Evolutionary conservation across 352 stramenopile genomes (phyloP).

Genomic region (Saprolegnia diclina): DNA sequence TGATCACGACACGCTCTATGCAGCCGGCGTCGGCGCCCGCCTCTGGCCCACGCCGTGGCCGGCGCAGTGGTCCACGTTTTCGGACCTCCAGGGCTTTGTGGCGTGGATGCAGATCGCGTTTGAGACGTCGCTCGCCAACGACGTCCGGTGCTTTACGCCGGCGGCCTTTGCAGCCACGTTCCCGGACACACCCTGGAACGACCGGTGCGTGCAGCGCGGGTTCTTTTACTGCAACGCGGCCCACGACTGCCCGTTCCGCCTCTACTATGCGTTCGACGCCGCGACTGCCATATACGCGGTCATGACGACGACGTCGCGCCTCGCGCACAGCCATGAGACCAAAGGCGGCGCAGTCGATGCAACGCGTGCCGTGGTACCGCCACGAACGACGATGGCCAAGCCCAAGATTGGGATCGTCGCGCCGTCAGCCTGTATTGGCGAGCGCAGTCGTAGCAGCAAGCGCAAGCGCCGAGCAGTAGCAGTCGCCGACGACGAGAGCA

Average conservation of each 20-base stretch:
- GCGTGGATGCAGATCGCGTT: background rate
- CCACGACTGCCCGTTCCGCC: background rate
- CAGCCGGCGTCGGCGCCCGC: background rate
- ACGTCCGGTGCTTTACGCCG: background rate
- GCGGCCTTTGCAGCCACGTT: background rate
- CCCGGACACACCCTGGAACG: background rate
- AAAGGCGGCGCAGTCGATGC: background rate
- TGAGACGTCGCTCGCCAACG: background rate
- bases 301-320: background rate
- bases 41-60: background rate
- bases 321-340: background rate
- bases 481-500: too few species aligned
- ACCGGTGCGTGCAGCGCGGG: background rate
- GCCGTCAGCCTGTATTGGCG: background rate
- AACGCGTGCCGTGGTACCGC: too few species aligned
- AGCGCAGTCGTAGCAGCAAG: too few species aligned
- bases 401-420: background rate
- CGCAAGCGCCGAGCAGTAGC: too few species aligned
- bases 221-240: background rate
- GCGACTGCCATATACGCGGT: background rate
- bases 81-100: background rate
- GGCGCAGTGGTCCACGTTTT: background rate
- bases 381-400: background rate
- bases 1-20: background rate
- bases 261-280: background rate